Evolutionary conservation across 192 early-diverging fungal genomes (phyloP), one percentile per base, ranked within the genome.

Genomic region (Phycomyces blakesleeanus): DNA sequence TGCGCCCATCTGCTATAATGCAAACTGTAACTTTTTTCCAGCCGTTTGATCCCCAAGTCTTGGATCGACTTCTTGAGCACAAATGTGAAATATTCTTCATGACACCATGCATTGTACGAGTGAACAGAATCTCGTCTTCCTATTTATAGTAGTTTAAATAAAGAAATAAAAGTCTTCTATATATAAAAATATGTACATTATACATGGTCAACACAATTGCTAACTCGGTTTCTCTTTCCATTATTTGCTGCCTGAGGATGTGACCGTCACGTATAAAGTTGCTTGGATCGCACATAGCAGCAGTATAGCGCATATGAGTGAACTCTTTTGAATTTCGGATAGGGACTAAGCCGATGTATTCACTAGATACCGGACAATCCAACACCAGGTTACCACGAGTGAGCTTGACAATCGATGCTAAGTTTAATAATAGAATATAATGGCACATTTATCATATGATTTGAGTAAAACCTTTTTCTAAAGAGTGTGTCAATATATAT

Each of bases 231-330:
- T 75, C 63, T 52, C 89, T 81, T 40, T 83, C 77, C 69, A 87
- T 71, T 55, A 91, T 76, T 59, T 84, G 80, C 57, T 80, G 94
- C 24, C 94, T 82, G 57, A 98, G 78, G 27, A 81, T 86, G 77
- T 95, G 97, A 49, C 79, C 78, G 26, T 88, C 76, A 34, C 74
- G 56, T 27, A 69, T 63, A 78, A 96, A 98, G 38, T 96, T 84
- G 67, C 94, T 85, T 5, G 95, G 88, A 68, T 94, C 87, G 73
- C 86, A 89, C 9, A 91, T 94, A 11, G 86, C 90, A 5, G 95
- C 91, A 0, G 96, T 98, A 78, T 98, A 98, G 21, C 96, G 84
- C 83, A 95, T 86, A 70, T 96, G 87, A n/a, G 94, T 93, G 55
- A 93, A 94, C 76, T 97, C 95, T 53, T 89, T 81, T 26, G 78